phyloP scores from a whole-genome alignment of 768 basidiomycete genomes.

The Mycena floridula region DNA sequence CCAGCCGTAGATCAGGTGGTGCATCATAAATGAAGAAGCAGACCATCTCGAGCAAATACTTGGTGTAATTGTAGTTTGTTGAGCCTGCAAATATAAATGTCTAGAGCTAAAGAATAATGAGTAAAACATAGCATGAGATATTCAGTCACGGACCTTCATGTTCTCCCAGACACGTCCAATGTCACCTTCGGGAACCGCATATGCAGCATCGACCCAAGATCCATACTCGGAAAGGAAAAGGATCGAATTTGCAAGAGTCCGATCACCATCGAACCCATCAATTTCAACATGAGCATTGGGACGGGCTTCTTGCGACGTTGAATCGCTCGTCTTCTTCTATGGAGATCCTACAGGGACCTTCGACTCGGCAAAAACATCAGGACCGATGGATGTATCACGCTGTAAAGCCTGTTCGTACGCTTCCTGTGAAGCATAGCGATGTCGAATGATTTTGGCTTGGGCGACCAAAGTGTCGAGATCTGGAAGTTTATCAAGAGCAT shows the following conservation, averaged over 20 bases:
- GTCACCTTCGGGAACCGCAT: constrained; percentile 22
- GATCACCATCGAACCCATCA: constrained; percentile 14
- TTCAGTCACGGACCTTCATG: constrained; percentile 17
- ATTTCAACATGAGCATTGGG: constrained; percentile 3
- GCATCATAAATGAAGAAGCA: constrained; percentile 17
- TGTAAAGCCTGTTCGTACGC: background rate
- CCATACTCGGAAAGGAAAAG: constrained; percentile 14
- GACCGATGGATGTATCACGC: background rate
- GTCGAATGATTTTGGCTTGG: background rate
- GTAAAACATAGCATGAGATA: background rate
- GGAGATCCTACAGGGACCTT: background rate
- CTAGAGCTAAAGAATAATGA: constrained; percentile 11
- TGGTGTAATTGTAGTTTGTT: constrained; percentile 14
- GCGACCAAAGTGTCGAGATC: background rate
- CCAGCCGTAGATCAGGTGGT: constrained; percentile 11
- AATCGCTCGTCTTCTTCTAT: background rate
- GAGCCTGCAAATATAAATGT: constrained; percentile 19
- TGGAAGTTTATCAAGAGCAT: background rate
- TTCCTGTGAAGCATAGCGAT: background rate
- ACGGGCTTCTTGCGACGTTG: background rate
- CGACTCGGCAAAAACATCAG: background rate
- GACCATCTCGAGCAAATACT: constrained; percentile 18
- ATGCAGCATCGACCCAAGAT: constrained; percentile 15
- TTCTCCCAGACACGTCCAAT: constrained; percentile 20
- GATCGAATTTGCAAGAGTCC: constrained; percentile 14